Evolutionary conservation across 2,329 filamentous ascomycete species (phyloP), one percentile per base, ranked within the genome.

Genomic region (Penicillium corylophilum): DNA sequence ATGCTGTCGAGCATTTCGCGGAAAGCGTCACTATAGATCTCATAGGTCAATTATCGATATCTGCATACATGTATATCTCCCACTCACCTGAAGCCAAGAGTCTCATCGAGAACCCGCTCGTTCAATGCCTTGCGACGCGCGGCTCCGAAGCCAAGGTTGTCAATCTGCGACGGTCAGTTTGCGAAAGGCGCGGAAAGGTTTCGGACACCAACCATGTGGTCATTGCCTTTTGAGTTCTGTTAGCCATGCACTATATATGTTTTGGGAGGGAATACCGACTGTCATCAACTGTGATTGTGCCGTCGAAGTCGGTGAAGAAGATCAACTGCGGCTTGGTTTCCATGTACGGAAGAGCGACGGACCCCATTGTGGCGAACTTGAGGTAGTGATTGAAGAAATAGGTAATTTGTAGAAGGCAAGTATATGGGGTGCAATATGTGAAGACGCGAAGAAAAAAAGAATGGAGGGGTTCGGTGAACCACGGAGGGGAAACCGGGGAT

Each of bases 221-320:
- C 84, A 78, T 87, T 87, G 75, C 81, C 80, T 82, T 57, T 26
- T 24, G 33, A 38, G 12, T 39, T 28, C 13, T 15, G 43, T 64
- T 38, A 63, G 55, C 54, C 35, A 54, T 2, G 16, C 22, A 23
- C 16, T 44, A n/a, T 33, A 16, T 36, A 16, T 22, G 13, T 22
- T 16, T 3, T 10, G 16, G n/a, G 36, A 29, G 33, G 43, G 16
- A 20, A 46, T 49, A 76, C 79, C 68, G 66, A 82, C 82, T 85
- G 72, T 87, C 84, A 66, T 83, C 77, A 51, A 85, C 81, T 44
- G 93, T 96, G 70, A 96, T 93, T 48, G 92, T 97, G 66, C 94
- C 94, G 74, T 99, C 94, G 70, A 97, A 97, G 77, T 99, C 94
- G 63, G 92, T 96, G 79, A 97, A 97, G 82, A 99, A 96, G 79